Conservation (phyloP, 352 stramenopile genomes). For the Phytophthora rubi region DNA sequence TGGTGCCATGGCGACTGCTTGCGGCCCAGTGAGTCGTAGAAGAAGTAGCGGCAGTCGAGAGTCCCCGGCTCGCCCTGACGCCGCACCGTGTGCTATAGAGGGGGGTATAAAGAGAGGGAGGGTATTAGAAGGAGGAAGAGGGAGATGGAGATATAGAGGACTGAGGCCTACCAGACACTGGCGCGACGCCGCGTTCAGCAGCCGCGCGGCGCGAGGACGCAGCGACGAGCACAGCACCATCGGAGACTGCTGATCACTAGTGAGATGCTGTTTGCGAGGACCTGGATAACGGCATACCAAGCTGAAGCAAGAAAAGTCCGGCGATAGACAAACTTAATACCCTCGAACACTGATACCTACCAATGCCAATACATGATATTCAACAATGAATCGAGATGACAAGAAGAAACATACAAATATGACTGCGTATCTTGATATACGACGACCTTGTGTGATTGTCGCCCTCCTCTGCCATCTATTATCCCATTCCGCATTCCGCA, state of each 20-base stretch:
- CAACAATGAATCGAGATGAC: neutral
- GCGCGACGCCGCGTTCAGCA: conserved; percentile 20
- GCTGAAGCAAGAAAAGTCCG: conserved; percentile 4
- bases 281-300: conserved; percentile 9
- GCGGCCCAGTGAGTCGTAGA: conserved; percentile 71
- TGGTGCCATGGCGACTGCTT: conserved; percentile 94
- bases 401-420: neutral
- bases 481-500: conserved; percentile 9
- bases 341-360: neutral
- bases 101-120: neutral
- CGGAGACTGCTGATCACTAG: too few species aligned
- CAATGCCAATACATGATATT: neutral
- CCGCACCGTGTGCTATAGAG: conserved; percentile 69
- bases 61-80: conserved; percentile 66
- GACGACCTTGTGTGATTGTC: too few species aligned
- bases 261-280: conserved; percentile 1
- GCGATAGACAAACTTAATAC: neutral
- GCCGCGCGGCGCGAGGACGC: conserved; percentile 14
- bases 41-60: conserved; percentile 84
- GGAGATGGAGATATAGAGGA: too few species aligned
- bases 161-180: conserved; percentile 16
- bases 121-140: neutral
- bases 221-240: conserved; percentile 3
- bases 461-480: neutral
- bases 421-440: conserved; percentile 2